phyloP scores from a whole-genome alignment of 2,329 filamentous ascomycete genomes.

The Hyphodiscus sp. region DNA sequence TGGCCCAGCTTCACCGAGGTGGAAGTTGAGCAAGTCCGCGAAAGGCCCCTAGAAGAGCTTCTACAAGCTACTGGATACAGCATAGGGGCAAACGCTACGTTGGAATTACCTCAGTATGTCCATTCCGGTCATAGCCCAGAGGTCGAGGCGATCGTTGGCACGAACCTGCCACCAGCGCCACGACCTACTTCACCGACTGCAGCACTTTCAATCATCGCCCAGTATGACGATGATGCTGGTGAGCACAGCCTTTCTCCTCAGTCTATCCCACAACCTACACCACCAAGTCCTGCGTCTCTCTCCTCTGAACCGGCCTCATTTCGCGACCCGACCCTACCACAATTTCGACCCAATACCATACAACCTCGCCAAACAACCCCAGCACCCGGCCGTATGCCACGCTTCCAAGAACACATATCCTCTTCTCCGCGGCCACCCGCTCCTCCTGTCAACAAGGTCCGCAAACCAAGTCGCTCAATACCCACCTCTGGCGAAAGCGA shows the following conservation, averaged over 20 bases:
- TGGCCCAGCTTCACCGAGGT: slow-evolving; percentile 20
- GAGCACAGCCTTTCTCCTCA: background rate
- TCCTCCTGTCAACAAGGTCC: background rate
- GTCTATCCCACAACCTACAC: slow-evolving; percentile 6
- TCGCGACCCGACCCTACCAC: slow-evolving; percentile 58
- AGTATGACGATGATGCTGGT: slow-evolving; percentile 6
- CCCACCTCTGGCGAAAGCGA: no score
- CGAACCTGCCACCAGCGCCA: background rate
- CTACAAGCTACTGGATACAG: slow-evolving; percentile 23
- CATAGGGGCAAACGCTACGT: slow-evolving; percentile 3
- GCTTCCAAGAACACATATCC: slow-evolving; percentile 17
- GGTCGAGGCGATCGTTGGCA: background rate
- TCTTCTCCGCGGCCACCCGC: background rate
- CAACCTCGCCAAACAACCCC: slow-evolving; percentile 24
- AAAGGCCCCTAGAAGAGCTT: slow-evolving; percentile 24
- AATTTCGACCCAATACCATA: slow-evolving; percentile 54
- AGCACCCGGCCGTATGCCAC: slow-evolving; percentile 5
- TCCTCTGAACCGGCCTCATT: slow-evolving; percentile 3
- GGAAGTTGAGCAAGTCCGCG: slow-evolving; percentile 25
- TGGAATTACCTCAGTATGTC: slow-evolving; percentile 22
- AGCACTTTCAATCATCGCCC: slow-evolving; percentile 7
- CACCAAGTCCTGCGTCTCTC: slow-evolving; percentile 5
- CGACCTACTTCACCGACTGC: slow-evolving; percentile 8
- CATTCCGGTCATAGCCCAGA: background rate
- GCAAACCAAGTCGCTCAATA: background rate